Evolutionary conservation across 108 stramenopile genomes (phyloP).

Genomic region (Heterococcus sp.): DNA sequence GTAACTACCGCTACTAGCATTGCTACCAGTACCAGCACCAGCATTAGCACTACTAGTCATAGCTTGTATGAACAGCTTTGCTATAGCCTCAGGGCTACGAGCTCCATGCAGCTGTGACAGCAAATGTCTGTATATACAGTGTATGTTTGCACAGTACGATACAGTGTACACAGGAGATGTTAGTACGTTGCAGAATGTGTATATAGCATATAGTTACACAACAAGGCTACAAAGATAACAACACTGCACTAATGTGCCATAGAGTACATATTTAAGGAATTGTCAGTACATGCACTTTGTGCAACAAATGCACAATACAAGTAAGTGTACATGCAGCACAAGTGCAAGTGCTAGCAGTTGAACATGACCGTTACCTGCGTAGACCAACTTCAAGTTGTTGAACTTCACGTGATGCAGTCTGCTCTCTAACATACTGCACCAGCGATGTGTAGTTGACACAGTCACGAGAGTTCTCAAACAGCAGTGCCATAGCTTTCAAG

Average conservation of each 20-base stretch:
- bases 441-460: slow-evolving; percentile 27
- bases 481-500: slow-evolving; percentile 14
- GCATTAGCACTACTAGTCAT: not conserved
- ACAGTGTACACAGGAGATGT: not conserved
- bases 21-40: not conserved
- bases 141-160: too few relatives aligned
- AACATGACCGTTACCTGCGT: too few relatives aligned
- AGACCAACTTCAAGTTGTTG: not conserved
- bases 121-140: not conserved
- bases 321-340: not conserved
- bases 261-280: not conserved
- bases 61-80: not conserved
- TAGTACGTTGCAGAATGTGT: not conserved
- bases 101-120: not conserved
- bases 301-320: not conserved
- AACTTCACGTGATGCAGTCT: not conserved
- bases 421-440: slow-evolving; percentile 10
- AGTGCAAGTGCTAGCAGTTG: too few relatives aligned
- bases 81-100: not conserved
- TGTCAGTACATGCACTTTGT: not conserved
- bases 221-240: not conserved
- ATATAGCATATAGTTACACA: not conserved
- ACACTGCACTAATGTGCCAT: not conserved
- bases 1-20: not conserved
- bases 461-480: slow-evolving; percentile 32